Evolutionary conservation across 495 filamentous ascomycete genomes (phyloP).

Genomic region (Stereocaulon alpinum): DNA sequence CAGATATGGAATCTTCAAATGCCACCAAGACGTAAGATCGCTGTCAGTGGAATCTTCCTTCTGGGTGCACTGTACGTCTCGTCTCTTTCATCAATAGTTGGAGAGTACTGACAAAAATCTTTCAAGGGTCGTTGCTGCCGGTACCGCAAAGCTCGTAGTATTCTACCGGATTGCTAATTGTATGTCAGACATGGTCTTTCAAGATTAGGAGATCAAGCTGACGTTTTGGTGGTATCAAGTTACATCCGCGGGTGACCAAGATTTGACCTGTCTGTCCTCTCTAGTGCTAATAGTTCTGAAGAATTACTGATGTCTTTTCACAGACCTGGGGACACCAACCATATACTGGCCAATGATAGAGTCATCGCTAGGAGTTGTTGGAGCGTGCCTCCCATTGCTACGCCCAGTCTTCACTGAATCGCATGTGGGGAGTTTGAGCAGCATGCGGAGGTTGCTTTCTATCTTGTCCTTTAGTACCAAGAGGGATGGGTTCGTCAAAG

Average conservation of each 20-base stretch:
- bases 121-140: not conserved
- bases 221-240: not conserved
- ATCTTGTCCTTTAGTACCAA: not conserved
- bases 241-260: not conserved
- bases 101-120: not conserved
- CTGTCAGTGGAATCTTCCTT: not conserved
- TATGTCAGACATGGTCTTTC: not conserved
- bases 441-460: not conserved
- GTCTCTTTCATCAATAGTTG: not conserved
- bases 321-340: constrained; percentile 1
- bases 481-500: too few species aligned
- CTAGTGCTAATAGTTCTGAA: not conserved
- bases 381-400: not conserved
- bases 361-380: constrained; percentile 2
- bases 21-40: not conserved
- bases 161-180: not conserved
- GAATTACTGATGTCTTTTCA: not conserved
- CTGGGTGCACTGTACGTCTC: constrained; percentile 1
- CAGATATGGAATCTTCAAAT: constrained; percentile 8
- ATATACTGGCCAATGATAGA: constrained; percentile 6
- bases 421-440: not conserved
- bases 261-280: not conserved
- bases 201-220: not conserved
- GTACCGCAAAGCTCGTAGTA: constrained; percentile 4
- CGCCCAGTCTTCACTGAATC: not conserved